These are phyloP conservation scores for Tillandsia fasciculata DNA, from an alignment of 176 grass and related monocot species.

Conservation along the genomic window DNA sequence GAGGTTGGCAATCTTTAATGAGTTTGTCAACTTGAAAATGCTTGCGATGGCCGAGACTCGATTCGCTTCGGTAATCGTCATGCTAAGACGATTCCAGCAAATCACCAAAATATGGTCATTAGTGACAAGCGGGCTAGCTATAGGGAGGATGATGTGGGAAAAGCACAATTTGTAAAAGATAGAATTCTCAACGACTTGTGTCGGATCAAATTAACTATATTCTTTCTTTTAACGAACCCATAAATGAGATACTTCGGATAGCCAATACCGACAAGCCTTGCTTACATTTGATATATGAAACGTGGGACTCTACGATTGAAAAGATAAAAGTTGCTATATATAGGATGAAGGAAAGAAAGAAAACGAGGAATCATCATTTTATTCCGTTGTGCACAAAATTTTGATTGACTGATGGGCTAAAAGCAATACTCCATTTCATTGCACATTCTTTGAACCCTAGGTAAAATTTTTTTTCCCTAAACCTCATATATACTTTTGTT, in stretches of 20 bases:
- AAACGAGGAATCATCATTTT: no score
- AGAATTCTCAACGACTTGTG: neutral
- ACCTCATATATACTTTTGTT: no score
- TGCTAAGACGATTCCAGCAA: conserved; percentile 8
- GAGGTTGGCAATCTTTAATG: conserved; percentile 6
- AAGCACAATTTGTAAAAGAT: neutral
- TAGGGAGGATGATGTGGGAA: neutral
- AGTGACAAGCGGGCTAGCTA: neutral
- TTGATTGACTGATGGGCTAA: no score
- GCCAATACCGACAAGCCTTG: neutral
- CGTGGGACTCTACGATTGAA: conserved; percentile 14
- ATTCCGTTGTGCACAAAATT: no score
- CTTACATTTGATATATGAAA: conserved; percentile 6
- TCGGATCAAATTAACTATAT: neutral
- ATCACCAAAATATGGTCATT: conserved; percentile 11
- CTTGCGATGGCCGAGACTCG: conserved; percentile 10
- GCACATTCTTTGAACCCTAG: conserved; percentile 12
- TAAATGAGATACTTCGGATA: conserved; percentile 4
- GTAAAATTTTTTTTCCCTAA: neutral
- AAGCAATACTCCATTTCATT: conserved; percentile 8
- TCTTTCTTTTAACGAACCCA: neutral
- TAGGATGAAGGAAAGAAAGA: neutral
- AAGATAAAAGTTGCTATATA: conserved; percentile 16
- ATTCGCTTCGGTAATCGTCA: conserved; percentile 8
- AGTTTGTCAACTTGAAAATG: conserved; percentile 23